Base-by-base conservation (phyloP, 257 asterid species). In the Solanum ahanhuiri region DNA sequence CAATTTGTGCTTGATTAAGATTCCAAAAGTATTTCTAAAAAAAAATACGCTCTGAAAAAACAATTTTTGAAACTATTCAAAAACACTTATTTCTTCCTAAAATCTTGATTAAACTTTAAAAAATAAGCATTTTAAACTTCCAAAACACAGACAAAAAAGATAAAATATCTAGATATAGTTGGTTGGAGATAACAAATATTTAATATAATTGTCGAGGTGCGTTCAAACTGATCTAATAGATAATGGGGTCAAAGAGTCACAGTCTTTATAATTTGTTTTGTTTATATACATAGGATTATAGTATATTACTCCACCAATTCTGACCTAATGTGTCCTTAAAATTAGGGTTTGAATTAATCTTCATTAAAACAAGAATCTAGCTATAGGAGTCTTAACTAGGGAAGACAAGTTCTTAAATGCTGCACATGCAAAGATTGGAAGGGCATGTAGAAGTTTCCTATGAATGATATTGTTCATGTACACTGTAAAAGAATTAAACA, bases 351-450 rank as follows among this genome's bases (percentile, higher is more conserved):
- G 35, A 30, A 66, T 83, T 64, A 35, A 39, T 35, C 58, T 64
- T 15, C 41, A 83, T 64, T 64, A 66, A 64, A 83, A 2, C 76
- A 23, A 83, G 86, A 64, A 63, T 83, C 79, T 69, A 39, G 77
- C 37, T 64, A 14, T 28, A 83, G 30, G 14, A 35, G 23, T 35
- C 64, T 57, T 45, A 83, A 83, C 28, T 23, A 25, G 60, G 37
- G 86, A 45, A 45, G 86, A 64, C 79, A 83, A 83, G 39, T 64
- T 1, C 23, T 34, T 83, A 23, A 83, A 83, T 83, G 86, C 86
- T 64, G 54, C 86, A 83, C 86, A 64, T 83, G 86, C 39, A 63
- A 35, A 1, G 77, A 30, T 22, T 12, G 64, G 64, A 45, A 14
- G 9, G 66, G 39, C 66, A 25, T 45, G 18, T 79, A 45, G 66